Conservation (phyloP, 2,329 filamentous ascomycete genomes). For the Phialophora chinensis region DNA sequence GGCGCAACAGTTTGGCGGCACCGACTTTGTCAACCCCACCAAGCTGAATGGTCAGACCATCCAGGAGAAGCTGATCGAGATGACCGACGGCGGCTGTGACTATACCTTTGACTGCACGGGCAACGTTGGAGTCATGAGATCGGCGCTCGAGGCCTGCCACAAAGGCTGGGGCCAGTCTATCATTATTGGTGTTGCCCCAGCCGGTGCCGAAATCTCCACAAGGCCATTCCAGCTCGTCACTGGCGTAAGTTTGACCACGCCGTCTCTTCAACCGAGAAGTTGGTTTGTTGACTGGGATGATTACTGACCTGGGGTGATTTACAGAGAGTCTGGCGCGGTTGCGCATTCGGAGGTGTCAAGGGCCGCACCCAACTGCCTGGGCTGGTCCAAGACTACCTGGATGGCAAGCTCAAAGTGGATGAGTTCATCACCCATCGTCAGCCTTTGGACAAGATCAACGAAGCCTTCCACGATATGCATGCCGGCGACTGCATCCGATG, state of each 20-base stretch:
- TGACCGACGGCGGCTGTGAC: conserved; percentile 97
- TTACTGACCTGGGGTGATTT: not conserved
- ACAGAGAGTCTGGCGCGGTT: conserved; percentile 84
- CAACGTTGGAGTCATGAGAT: conserved; percentile 94
- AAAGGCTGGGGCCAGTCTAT: conserved; percentile 99
- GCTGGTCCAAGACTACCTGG: conserved; percentile 87
- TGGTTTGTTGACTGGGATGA: not conserved
- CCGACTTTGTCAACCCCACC: conserved; percentile 93
- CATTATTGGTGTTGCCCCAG: conserved; percentile 78
- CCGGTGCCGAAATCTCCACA: conserved; percentile 35
- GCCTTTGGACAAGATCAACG: conserved; percentile 80
- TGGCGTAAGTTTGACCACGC: conserved; percentile 53
- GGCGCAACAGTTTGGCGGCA: conserved; percentile 92
- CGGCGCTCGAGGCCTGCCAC: conserved; percentile 86
- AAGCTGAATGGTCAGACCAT: conserved; percentile 79
- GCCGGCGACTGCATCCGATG: conserved; percentile 95
- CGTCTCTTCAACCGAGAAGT: not conserved
- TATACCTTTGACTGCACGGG: conserved; percentile 99
- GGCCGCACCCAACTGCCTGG: conserved; percentile 88
- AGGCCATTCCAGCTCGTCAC: conserved; percentile 97
- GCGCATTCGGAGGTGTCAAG: conserved; percentile 98
- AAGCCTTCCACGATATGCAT: conserved; percentile 93
- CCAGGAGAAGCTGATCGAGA: conserved; percentile 90
- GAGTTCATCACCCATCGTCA: conserved; percentile 99
- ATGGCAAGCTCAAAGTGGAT: conserved; percentile 83